phyloP scores from a whole-genome alignment of 495 filamentous ascomycete genomes.

The Cairneyella variabilis region DNA sequence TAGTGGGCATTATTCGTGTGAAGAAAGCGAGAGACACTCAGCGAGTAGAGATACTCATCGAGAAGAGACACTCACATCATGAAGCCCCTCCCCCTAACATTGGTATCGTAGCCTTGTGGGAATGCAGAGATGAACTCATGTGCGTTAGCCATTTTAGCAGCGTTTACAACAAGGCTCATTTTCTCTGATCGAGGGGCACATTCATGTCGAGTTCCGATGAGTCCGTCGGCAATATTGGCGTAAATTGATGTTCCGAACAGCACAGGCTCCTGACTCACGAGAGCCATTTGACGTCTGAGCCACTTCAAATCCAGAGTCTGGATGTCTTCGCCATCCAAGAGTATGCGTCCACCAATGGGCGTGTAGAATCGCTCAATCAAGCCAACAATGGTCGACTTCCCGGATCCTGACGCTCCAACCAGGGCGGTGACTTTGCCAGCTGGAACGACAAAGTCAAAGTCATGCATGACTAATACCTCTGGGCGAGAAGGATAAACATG shows the following conservation, averaged over 20 bases:
- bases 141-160: constrained; percentile 37
- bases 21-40: background rate
- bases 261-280: constrained; percentile 56
- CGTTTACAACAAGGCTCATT: constrained; percentile 28
- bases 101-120: constrained; percentile 39
- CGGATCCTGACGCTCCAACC: constrained; percentile 73
- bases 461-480: constrained; percentile 48
- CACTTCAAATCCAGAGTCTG: constrained; percentile 52
- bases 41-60: background rate
- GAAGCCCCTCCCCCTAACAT: constrained; percentile 43
- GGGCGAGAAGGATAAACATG: constrained; percentile 67
- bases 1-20: background rate
- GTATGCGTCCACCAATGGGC: constrained; percentile 50
- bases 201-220: constrained; percentile 32
- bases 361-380: constrained; percentile 55
- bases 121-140: constrained; percentile 39
- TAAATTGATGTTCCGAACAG: constrained; percentile 61
- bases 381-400: constrained; percentile 52
- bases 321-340: constrained; percentile 52
- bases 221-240: constrained; percentile 62
- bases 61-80: constrained; percentile 19
- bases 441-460: constrained; percentile 51
- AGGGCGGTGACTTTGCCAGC: constrained; percentile 81
- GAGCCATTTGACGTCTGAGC: constrained; percentile 51
- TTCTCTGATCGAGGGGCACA: constrained; percentile 19